Conservation (phyloP, 345 rosid genomes). For the Kernera saxatilis region DNA sequence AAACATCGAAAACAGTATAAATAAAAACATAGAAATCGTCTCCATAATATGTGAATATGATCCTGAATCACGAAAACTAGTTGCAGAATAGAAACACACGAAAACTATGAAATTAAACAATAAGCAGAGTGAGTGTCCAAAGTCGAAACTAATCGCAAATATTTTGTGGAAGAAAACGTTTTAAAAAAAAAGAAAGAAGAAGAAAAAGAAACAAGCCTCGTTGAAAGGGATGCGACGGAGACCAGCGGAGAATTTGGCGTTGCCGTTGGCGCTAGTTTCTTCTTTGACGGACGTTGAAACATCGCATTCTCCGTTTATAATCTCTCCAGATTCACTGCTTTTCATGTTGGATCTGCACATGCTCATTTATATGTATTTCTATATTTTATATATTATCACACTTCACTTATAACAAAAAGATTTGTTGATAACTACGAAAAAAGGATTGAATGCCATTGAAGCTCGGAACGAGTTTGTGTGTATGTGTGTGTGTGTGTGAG, state of each 20-base stretch:
- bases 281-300: conserved; percentile 24
- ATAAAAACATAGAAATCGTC: background rate
- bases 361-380: conserved; percentile 9
- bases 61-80: background rate
- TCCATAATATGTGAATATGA: background rate
- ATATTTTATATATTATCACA: background rate
- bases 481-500: background rate
- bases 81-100: background rate
- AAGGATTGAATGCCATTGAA: conserved; percentile 1
- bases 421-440: conserved; percentile 9
- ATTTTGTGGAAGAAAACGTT: background rate
- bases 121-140: background rate
- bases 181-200: background rate
- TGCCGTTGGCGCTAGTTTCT: conserved; percentile 17
- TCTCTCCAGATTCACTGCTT: conserved; percentile 24
- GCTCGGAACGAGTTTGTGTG: background rate
- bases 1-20: background rate
- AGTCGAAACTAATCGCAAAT: background rate
- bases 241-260: conserved; percentile 13
- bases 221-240: conserved; percentile 34
- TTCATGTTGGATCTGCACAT: conserved; percentile 24
- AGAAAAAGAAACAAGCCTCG: conserved; percentile 17
- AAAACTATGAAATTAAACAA: background rate
- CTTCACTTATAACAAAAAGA: conserved; percentile 7
- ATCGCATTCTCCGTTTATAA: conserved; percentile 22